Base-by-base conservation (phyloP, 345 rosid species). In the Hibiscus mutabilis region DNA sequence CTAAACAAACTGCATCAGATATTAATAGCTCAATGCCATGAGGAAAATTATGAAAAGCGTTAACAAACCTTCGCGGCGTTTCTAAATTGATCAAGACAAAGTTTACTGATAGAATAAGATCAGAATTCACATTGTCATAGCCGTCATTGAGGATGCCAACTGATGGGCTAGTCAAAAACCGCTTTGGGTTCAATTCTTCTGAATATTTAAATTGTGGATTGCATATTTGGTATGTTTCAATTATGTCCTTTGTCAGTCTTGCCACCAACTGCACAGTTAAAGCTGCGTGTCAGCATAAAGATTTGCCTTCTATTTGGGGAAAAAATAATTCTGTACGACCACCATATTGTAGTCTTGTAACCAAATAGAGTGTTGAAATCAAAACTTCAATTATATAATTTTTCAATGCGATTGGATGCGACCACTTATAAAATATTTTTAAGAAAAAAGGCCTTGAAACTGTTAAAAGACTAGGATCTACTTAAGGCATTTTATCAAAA, bases 141-240 rank as follows among this genome's bases (percentile, higher is more conserved):
- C 99, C 98, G 78, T 89, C 98, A 73, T 95, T 95, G 78, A 82
- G 91, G 67, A 89, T 92, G 76, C 98, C 98, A 80, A 74, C 83
- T 49, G 99, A 87, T 59, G 99, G 99, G 79, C 87, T 90, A 68
- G 97, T 95, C 87, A 95, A 83, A 83, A 86, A 95, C 72, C 97
- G 89, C 87, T 92, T 95, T 33, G 96, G 98, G 84, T 90, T 92
- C 77, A 92, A 80, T 75, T 90, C 98, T 81, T 92, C 98, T 60
- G 90, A 89, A 88, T 86, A 95, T 74, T 85, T 92, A 80, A 95
- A 92, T 62, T 85, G 90, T 18, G 96, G 92, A 80, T 95, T 86
- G 86, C 99, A 95, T 79, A 75, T 78, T 79, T 78, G 88, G 84
- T 92, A 95, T 12, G 97, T 95, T 80, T 88, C 94, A 70, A 89